Evolutionary conservation across 1,139 yeast species (phyloP).

Genomic region (Geotrichum reessii): DNA sequence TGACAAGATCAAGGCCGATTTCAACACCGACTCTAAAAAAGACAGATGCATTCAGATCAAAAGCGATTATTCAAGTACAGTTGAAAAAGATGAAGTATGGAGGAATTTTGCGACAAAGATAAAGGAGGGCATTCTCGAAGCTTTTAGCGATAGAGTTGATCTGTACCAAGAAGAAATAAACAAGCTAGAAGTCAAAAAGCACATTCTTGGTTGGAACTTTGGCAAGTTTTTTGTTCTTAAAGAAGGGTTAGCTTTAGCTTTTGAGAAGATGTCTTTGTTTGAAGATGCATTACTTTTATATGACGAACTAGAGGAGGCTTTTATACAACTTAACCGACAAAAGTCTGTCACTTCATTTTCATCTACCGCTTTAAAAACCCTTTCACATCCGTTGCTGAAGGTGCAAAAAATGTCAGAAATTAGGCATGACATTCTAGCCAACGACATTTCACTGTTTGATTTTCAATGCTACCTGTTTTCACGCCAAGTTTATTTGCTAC

Average conservation of each 20-base stretch:
- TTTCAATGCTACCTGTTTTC: slow-evolving; percentile 40
- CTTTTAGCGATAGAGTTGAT: slow-evolving; percentile 51
- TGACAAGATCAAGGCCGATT: slow-evolving; percentile 64
- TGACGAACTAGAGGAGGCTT: slow-evolving; percentile 38
- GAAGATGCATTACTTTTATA: slow-evolving; percentile 54
- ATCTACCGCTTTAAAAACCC: slow-evolving; percentile 31
- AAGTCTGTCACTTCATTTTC: slow-evolving; percentile 29
- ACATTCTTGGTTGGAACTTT: slow-evolving; percentile 41
- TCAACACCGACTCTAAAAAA: slow-evolving; percentile 41
- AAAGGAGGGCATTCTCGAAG: slow-evolving; percentile 49
- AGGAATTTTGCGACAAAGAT: slow-evolving; percentile 43
- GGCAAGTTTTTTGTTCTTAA: slow-evolving; percentile 42
- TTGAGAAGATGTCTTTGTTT: slow-evolving; percentile 48
- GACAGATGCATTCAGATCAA: slow-evolving; percentile 37
- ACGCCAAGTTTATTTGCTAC: slow-evolving; percentile 38
- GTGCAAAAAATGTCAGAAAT: slow-evolving; percentile 23
- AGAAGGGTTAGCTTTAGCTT: slow-evolving; percentile 44
- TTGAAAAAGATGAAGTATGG: slow-evolving; percentile 45
- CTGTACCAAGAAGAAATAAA: slow-evolving; percentile 39
- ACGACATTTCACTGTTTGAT: slow-evolving; percentile 40
- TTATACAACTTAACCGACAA: slow-evolving; percentile 25
- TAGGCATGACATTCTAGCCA: slow-evolving; percentile 37
- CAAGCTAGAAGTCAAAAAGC: slow-evolving; percentile 34
- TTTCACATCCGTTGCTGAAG: slow-evolving; percentile 15
- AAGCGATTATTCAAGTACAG: slow-evolving; percentile 38